phyloP scores from a whole-genome alignment of 108 stramenopile species.

The Aurantiochytrium sp. region DNA sequence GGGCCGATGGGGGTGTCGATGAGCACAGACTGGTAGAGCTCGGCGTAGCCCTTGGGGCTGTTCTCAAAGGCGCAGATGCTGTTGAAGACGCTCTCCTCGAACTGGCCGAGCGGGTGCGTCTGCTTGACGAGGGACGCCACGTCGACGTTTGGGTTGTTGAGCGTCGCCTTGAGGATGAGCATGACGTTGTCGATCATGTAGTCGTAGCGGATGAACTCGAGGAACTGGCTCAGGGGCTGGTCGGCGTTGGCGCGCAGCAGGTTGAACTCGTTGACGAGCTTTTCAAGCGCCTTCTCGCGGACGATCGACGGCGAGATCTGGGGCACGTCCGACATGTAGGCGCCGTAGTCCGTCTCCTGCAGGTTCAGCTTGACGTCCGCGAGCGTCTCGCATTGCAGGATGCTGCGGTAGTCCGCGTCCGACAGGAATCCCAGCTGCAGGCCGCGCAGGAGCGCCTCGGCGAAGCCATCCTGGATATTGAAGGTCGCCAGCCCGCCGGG shows the following conservation, averaged over 20 bases:
- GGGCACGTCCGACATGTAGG: constrained; percentile 73
- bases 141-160: constrained; percentile 61
- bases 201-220: constrained; percentile 98
- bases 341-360: constrained; percentile 91
- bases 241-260: constrained; percentile 92
- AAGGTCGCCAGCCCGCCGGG: constrained; percentile 80
- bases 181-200: constrained; percentile 99
- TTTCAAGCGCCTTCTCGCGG: constrained; percentile 31
- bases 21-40: constrained; percentile 95
- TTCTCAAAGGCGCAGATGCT: constrained; percentile 92
- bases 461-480: constrained; percentile 93
- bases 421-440: constrained; percentile 85
- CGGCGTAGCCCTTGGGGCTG: constrained; percentile 83
- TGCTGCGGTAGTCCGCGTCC: constrained; percentile 85
- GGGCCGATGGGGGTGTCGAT: constrained; percentile 97
- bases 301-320: constrained; percentile 66
- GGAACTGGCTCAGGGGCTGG: constrained; percentile 87
- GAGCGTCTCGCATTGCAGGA: constrained; percentile 90
- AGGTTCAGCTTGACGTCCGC: constrained; percentile 92
- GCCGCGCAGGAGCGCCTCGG: constrained; percentile 88
- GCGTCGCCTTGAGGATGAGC: constrained; percentile 92
- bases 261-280: constrained; percentile 92
- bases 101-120: constrained; percentile 97
- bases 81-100: constrained; percentile 93
- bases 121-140: constrained; percentile 92